phyloP scores from a whole-genome alignment of 768 basidiomycete genomes.

The Naganishia vishniacii region DNA sequence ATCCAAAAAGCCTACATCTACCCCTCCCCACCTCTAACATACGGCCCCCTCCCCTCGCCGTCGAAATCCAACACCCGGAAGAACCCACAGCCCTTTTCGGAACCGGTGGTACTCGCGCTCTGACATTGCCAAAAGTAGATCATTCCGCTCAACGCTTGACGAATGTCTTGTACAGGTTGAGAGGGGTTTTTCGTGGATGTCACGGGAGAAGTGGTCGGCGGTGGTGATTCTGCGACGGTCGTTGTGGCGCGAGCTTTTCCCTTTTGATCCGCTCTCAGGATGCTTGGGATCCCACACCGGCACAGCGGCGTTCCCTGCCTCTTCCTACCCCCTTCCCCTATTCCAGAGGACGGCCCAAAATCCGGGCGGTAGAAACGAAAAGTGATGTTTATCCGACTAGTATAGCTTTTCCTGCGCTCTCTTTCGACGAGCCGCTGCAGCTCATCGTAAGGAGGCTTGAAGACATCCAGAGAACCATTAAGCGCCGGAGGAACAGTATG shows the following conservation, averaged over 20 bases:
- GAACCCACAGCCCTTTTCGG: conserved; percentile 47
- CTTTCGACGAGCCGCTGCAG: conserved; percentile 31
- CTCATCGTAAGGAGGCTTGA: conserved; percentile 37
- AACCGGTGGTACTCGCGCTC: conserved; percentile 38
- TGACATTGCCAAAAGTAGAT: conserved; percentile 48
- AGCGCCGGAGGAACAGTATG: conserved; percentile 44
- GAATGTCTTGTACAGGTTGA: conserved; percentile 21
- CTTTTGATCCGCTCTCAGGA: conserved; percentile 48
- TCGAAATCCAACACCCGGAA: conserved; percentile 44
- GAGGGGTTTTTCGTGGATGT: background rate
- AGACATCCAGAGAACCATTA: conserved; percentile 39
- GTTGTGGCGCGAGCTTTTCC: conserved; percentile 32
- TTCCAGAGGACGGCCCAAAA: conserved; percentile 39
- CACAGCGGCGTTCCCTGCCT: conserved; percentile 44
- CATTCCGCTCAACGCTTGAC: conserved; percentile 32
- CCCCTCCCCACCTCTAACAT: conserved; percentile 25
- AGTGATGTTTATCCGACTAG: conserved; percentile 46
- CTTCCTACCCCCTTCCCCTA: conserved; percentile 16
- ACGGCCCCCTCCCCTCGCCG: conserved; percentile 44
- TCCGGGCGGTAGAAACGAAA: conserved; percentile 44
- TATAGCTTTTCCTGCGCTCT: conserved; percentile 36
- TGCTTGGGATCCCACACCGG: conserved; percentile 45
- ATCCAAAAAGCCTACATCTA: background rate
- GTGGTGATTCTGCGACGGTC: background rate
- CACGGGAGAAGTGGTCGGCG: background rate